Conservation (phyloP, 139 green algal species). For the Edaphochlamys debaryana region DNA sequence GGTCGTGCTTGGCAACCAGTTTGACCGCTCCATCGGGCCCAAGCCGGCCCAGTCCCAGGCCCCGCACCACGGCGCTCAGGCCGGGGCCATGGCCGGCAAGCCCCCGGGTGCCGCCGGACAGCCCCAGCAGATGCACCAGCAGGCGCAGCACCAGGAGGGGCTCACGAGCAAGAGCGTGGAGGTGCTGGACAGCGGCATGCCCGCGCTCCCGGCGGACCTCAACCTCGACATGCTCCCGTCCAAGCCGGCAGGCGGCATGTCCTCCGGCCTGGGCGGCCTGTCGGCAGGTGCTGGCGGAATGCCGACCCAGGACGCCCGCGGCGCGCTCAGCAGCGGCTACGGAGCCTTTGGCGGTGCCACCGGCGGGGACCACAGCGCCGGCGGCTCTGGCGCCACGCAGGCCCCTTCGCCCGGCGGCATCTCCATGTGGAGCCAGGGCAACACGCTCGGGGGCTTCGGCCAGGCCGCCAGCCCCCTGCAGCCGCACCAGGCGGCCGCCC, state of each 20-base stretch:
- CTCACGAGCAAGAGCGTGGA: conserved; percentile 25
- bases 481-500: not conserved
- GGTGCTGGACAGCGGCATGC: conserved; percentile 47
- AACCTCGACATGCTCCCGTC: conserved; percentile 42
- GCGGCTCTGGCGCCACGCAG: not conserved
- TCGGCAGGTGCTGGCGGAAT: not conserved
- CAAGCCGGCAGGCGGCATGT: not conserved
- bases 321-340: conserved; percentile 13
- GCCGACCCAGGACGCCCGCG: conserved; percentile 5
- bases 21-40: conserved; percentile 46
- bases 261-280: not conserved
- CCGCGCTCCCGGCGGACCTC: conserved; percentile 45
- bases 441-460: conserved; percentile 9
- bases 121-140: conserved; percentile 1
- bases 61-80: not conserved
- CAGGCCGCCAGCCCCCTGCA: not conserved
- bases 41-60: not conserved
- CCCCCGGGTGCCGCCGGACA: too few species aligned
- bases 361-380: not conserved
- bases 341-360: not conserved
- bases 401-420: not conserved
- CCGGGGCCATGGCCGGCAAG: not conserved
- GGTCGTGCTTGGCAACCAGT: conserved; percentile 10
- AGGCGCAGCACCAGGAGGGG: conserved; percentile 1
- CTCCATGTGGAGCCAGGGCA: conserved; percentile 38